A percentile compares a stretch with the other conserved stretches of the same genome.
Conservation (phyloP, 495 filamentous ascomycete species). For the Patellaria atrata region DNA sequence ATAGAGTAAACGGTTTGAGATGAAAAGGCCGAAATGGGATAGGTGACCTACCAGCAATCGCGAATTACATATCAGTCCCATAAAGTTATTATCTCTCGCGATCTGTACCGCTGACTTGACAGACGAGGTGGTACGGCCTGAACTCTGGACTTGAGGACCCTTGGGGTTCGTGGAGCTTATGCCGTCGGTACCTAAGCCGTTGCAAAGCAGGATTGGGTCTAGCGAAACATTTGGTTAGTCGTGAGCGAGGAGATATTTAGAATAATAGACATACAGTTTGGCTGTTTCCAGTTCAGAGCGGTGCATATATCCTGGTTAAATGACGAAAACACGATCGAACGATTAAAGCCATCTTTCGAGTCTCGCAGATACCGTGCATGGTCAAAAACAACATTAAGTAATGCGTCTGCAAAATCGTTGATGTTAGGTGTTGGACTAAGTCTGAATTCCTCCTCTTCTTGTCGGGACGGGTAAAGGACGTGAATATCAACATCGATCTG, state of each 20-base stretch:
- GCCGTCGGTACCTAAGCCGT: conserved; percentile 56
- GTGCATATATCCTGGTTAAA: conserved; percentile 83
- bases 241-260: conserved; percentile 1
- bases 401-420: conserved; percentile 70
- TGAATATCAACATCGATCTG: conserved; percentile 77
- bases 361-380: conserved; percentile 69
- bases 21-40: conserved; percentile 3
- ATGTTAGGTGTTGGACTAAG: conserved; percentile 66
- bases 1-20: neutral
- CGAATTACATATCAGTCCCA: conserved; percentile 86
- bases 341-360: conserved; percentile 37
- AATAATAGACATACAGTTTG: conserved; percentile 58
- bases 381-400: conserved; percentile 76
- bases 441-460: conserved; percentile 50
- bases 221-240: too few species aligned
- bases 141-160: conserved; percentile 43
- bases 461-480: conserved; percentile 61
- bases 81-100: conserved; percentile 91
- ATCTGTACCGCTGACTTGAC: conserved; percentile 91
- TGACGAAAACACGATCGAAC: conserved; percentile 82
- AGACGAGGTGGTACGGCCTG: conserved; percentile 57
- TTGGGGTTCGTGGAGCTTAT: conserved; percentile 17
- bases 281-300: conserved; percentile 96
- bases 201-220: conserved; percentile 90
- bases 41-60: conserved; percentile 55